Evolutionary conservation across 1,284 basidiomycete genomes (phyloP), one percentile per base, ranked within the genome.

Genomic region (Ceratobasidium sp.): DNA sequence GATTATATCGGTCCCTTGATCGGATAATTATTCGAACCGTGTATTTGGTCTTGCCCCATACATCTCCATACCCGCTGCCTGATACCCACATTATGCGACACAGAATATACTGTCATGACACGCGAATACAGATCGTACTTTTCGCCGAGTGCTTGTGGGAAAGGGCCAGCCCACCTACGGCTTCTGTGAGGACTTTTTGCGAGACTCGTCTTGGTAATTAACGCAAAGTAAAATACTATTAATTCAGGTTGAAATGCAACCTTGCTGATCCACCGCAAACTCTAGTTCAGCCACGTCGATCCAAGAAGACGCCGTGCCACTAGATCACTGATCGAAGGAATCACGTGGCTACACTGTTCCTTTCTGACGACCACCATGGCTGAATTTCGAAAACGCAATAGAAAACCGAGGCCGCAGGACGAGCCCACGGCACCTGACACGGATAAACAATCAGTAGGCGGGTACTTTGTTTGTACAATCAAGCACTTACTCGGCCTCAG

Each of bases 61-160:
- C 56, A 69, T 70, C 52, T 22, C 68, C 56, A 73, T 73, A 73
- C 69, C 69, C 69, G 40, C 51, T 73, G 57, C 34, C 57, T 61
- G 56, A 73, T 73, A 73, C 69, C 69, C 69, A 57, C 34, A 51
- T 37, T 61, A 59, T 59, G 69, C 25, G 22, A 44, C 49, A 43
- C 61, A n/a, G 7, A 37, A 40, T 40, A 61, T 61, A 64, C n/a
- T 64, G 25, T 64, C 43, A 64, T 46, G 43, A 64, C 29, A 22
- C 34, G 56, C 56, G 34, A 34, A 59, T 59, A 59, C 32, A 3
- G 56, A 32, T 59, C 29, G 25, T 22, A 34, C 22, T 34, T 54
- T 22, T n/a, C n/a, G 37, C 37, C 37, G 37, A 37, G 37, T 37
- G 37, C 37, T 37, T 8, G 37, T 37, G 37, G 37, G 37, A 37